phyloP scores from a whole-genome alignment of 2,329 filamentous ascomycete species.

The Botrytis aclada region DNA sequence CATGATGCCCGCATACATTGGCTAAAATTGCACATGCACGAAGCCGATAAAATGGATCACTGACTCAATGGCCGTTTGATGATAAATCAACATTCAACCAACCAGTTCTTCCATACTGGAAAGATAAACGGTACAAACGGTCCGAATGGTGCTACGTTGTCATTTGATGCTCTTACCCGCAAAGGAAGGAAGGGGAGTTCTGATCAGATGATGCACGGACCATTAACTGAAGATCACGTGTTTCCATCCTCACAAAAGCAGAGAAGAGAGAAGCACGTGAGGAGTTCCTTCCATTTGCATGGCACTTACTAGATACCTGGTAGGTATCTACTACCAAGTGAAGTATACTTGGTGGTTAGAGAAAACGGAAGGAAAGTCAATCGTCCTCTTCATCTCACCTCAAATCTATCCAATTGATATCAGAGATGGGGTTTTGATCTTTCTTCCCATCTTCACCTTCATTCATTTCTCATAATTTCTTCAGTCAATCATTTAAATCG shows the following conservation, averaged over 20 bases:
- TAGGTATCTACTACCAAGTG: neutral
- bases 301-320: too few relatives aligned
- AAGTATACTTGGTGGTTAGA: neutral
- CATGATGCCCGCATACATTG: neutral
- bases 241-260: neutral
- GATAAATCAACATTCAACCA: neutral
- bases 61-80: neutral
- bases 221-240: neutral
- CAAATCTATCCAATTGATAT: neutral
- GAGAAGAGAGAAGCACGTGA: neutral
- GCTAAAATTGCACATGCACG: neutral
- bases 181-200: neutral
- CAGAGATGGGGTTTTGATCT: neutral
- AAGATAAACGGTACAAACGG: neutral
- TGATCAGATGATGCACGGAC: neutral
- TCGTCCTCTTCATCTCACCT: neutral
- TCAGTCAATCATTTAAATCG: neutral
- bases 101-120: neutral
- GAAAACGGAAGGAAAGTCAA: neutral
- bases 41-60: neutral
- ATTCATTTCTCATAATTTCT: neutral
- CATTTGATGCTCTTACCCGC: neutral
- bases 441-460: neutral
- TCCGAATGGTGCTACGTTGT: neutral
- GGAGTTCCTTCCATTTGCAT: neutral